These are phyloP conservation scores for Dunaliella sp. DNA, from an alignment of 139 green algal species.

Conservation along the genomic window DNA sequence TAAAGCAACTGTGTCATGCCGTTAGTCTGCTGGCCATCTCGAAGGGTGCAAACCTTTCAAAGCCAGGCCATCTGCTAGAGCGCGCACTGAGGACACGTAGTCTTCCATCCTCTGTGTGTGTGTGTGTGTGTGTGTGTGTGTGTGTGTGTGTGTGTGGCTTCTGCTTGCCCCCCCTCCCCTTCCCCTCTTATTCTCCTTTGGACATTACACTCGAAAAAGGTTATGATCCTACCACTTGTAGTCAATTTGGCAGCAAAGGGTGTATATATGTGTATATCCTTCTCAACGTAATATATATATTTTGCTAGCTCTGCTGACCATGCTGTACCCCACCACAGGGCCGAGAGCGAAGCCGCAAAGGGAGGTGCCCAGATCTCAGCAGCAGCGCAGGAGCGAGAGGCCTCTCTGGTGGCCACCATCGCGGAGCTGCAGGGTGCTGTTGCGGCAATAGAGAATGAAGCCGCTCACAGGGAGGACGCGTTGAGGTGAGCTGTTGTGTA, in stretches of 20 bases:
- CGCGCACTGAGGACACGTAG: neutral
- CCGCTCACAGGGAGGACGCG: slow-evolving; percentile 35
- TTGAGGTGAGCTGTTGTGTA: slow-evolving; percentile 7
- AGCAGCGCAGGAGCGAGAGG: slow-evolving; percentile 30
- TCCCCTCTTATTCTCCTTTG: too few species aligned
- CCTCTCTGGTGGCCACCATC: slow-evolving; percentile 3
- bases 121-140: neutral
- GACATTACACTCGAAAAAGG: too few species aligned
- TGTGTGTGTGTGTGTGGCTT: neutral
- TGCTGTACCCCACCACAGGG: too few species aligned
- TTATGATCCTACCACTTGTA: too few species aligned
- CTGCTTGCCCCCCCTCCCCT: too few species aligned
- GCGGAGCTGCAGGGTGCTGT: slow-evolving; percentile 27
- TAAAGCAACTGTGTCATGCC: too few species aligned
- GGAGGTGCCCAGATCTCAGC: slow-evolving; percentile 36
- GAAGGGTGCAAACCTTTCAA: neutral
- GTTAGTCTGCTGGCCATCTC: too few species aligned
- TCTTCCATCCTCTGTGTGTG: neutral
- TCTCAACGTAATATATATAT: too few species aligned
- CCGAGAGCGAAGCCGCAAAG: slow-evolving; percentile 27
- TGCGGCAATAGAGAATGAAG: slow-evolving; percentile 2
- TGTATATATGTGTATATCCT: too few species aligned
- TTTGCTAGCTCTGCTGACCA: too few species aligned
- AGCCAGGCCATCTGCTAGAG: neutral
- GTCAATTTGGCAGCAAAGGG: too few species aligned